These are phyloP conservation scores for Chalciporus sp. DNA, from an alignment of 1,284 basidiomycete species.

Conservation along the genomic window DNA sequence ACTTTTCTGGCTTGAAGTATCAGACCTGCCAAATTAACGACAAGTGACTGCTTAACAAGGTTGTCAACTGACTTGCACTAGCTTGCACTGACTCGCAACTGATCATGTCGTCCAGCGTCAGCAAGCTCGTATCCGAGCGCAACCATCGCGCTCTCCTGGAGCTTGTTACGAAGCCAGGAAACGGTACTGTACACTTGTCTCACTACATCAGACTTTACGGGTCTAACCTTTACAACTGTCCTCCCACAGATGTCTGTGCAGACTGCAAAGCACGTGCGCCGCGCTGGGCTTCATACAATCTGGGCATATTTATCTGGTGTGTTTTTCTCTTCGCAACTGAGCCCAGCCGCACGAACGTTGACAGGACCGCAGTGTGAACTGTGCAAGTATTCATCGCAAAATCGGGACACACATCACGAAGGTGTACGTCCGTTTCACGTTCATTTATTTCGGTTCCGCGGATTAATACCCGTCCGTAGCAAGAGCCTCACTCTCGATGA, in stretches of 20 bases:
- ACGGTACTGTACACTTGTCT: constrained; percentile 50
- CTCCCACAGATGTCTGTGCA: constrained; percentile 68
- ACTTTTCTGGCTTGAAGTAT: not conserved
- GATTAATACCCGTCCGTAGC: constrained; percentile 40
- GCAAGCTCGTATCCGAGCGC: constrained; percentile 65
- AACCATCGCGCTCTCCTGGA: constrained; percentile 71
- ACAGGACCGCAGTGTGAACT: constrained; percentile 58
- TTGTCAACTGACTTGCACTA: not conserved
- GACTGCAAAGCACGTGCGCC: constrained; percentile 80
- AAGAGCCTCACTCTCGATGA: constrained; percentile 84
- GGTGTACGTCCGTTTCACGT: constrained; percentile 56
- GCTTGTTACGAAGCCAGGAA: constrained; percentile 69
- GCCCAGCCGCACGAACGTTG: constrained; percentile 5
- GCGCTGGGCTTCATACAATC: constrained; percentile 81
- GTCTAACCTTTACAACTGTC: constrained; percentile 5
- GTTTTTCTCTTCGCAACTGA: constrained; percentile 16
- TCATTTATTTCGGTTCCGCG: not conserved
- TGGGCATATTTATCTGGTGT: constrained; percentile 83
- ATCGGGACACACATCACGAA: constrained; percentile 85
- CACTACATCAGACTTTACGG: constrained; percentile 7
- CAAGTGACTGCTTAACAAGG: not conserved
- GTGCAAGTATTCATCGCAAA: constrained; percentile 86
- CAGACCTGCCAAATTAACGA: too few relatives aligned
- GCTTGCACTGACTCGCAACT: too few relatives aligned
- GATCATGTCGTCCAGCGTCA: constrained; percentile 43